phyloP scores from a whole-genome alignment of 2,329 filamentous ascomycete species.

The Aotearoamyces nothofagi region DNA sequence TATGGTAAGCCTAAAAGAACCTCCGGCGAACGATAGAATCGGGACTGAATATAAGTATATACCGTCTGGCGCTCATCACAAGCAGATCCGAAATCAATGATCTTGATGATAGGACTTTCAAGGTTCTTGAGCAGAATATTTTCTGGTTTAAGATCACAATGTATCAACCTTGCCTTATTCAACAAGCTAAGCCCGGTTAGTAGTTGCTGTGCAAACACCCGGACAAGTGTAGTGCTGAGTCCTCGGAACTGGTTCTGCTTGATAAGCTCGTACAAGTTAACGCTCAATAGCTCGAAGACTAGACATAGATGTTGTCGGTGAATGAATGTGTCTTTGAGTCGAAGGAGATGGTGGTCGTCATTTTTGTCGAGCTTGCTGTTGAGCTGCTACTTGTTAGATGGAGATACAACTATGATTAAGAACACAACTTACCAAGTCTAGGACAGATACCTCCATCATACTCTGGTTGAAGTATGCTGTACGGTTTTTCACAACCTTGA shows the following conservation, averaged over 20 bases:
- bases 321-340: constrained; percentile 95
- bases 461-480: constrained; percentile 99
- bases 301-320: constrained; percentile 93
- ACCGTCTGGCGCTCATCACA: constrained; percentile 98
- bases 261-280: constrained; percentile 96
- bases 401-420: background rate
- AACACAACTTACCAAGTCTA: constrained; percentile 61
- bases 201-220: constrained; percentile 93
- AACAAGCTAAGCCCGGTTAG: constrained; percentile 82
- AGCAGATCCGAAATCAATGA: constrained; percentile 97
- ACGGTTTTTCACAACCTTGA: constrained; percentile 98
- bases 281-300: constrained; percentile 89
- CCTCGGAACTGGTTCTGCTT: constrained; percentile 99
- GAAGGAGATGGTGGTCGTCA: constrained; percentile 88
- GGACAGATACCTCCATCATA: constrained; percentile 99
- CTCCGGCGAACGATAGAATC: constrained; percentile 95
- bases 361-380: constrained; percentile 99
- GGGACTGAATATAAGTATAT: constrained; percentile 97
- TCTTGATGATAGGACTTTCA: constrained; percentile 98
- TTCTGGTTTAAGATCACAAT: constrained; percentile 96
- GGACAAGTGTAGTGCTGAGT: constrained; percentile 87
- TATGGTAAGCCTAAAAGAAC: constrained; percentile 92
- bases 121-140: constrained; percentile 97
- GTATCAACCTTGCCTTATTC: constrained; percentile 92
- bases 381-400: constrained; percentile 37